Conservation (phyloP, 345 rosid species). For the Rhodomyrtus tomentosa region DNA sequence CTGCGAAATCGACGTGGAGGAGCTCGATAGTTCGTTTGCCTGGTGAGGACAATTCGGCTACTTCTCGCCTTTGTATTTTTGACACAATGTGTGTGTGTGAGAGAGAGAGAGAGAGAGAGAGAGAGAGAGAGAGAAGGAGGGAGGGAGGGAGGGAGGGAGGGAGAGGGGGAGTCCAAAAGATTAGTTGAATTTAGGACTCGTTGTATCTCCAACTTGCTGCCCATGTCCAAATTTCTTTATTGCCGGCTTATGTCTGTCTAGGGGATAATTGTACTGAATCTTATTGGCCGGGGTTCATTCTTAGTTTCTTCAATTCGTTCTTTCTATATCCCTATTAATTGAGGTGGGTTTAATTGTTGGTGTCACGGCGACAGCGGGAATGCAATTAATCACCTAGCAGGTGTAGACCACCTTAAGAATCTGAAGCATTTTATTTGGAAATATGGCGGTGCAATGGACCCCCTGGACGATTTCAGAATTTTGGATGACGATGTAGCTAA, state of each 20-base stretch:
- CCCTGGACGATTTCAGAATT: slow-evolving; percentile 39
- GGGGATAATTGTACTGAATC: background rate
- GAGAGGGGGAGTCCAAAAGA: background rate
- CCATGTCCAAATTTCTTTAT: background rate
- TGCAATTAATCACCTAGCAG: slow-evolving; percentile 61
- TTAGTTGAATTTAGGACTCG: background rate
- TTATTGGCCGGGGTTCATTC: background rate
- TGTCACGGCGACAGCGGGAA: slow-evolving; percentile 25
- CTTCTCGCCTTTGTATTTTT: background rate
- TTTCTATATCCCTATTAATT: background rate
- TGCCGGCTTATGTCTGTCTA: background rate
- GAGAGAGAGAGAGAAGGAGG: background rate
- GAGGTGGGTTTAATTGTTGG: background rate
- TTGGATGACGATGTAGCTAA: slow-evolving; percentile 43
- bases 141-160: background rate
- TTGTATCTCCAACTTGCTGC: background rate
- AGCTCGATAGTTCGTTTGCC: slow-evolving; percentile 53
- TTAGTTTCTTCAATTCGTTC: background rate
- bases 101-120: background rate
- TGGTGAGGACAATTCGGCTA: slow-evolving; percentile 23
- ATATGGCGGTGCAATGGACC: slow-evolving; percentile 51
- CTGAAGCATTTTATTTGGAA: slow-evolving; percentile 77
- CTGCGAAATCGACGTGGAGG: slow-evolving; percentile 62
- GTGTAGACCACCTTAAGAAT: slow-evolving; percentile 59
- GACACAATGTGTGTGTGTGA: too few species aligned